phyloP scores from a whole-genome alignment of 2,329 filamentous ascomycete species.

The Aurifilum marmelostoma region DNA sequence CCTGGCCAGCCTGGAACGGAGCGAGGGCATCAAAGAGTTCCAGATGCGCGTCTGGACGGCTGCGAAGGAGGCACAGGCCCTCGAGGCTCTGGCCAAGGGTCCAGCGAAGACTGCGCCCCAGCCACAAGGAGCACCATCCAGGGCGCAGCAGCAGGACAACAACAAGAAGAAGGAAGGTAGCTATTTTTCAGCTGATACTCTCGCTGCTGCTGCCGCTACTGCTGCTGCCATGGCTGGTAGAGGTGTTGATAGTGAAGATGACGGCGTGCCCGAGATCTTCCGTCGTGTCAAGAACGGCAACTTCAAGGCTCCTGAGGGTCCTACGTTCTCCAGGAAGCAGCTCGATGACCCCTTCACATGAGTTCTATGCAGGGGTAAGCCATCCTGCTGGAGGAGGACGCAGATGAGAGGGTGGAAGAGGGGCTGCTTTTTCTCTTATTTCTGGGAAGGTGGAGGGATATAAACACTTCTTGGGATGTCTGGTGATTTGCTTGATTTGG shows the following conservation, averaged over 20 bases:
- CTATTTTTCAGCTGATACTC: background rate
- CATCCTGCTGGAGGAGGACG: background rate
- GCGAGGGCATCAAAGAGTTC: conserved; percentile 17
- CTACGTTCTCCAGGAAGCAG: background rate
- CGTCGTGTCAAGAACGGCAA: background rate
- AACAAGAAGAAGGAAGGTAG: background rate
- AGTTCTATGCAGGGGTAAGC: background rate
- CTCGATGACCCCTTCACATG: background rate
- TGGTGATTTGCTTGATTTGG: background rate
- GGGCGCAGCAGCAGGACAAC: conserved; percentile 4
- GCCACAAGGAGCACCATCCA: background rate
- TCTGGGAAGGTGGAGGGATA: no score
- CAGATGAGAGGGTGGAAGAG: background rate
- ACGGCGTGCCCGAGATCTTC: background rate
- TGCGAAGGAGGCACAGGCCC: background rate
- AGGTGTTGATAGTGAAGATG: background rate
- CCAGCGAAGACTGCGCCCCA: background rate
- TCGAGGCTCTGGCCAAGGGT: background rate
- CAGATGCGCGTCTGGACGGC: conserved; percentile 8
- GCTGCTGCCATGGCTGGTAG: background rate
- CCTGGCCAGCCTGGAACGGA: conserved; percentile 5
- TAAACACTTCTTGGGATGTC: no score
- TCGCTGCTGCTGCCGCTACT: background rate
- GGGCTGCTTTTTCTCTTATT: background rate
- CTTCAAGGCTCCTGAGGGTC: background rate